A percentile compares a stretch with the other conserved stretches of the same genome.
Evolutionary conservation across 768 basidiomycete genomes (phyloP).

Genomic region (Antrodiella citrinella): DNA sequence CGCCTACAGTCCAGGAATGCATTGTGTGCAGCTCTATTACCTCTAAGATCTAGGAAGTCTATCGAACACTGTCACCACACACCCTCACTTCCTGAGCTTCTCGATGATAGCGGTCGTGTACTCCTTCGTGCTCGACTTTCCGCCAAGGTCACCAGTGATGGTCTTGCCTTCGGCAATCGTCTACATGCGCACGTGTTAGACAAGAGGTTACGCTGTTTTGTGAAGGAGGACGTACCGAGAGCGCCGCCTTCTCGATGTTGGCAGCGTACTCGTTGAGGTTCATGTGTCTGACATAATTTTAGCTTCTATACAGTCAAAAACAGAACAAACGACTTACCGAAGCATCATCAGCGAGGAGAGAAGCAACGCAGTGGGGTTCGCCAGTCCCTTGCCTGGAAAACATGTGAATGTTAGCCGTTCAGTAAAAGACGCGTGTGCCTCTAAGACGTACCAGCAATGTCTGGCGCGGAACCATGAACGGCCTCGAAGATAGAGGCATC

Average conservation of each 20-base stretch:
- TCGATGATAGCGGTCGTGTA: slow-evolving; percentile 84
- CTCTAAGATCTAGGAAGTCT: background rate
- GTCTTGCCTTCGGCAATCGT: slow-evolving; percentile 95
- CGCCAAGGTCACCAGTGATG: slow-evolving; percentile 95
- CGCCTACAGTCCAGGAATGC: too few species aligned
- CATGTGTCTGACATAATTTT: slow-evolving; percentile 68
- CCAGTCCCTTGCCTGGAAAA: slow-evolving; percentile 70
- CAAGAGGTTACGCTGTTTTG: background rate
- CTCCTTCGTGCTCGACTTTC: slow-evolving; percentile 82
- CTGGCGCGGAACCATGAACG: slow-evolving; percentile 98
- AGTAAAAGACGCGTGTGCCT: background rate
- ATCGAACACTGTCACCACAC: background rate
- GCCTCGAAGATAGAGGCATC: slow-evolving; percentile 99
- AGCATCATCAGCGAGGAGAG: slow-evolving; percentile 98
- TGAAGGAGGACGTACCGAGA: slow-evolving; percentile 53
- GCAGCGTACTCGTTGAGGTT: slow-evolving; percentile 72
- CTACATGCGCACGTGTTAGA: slow-evolving; percentile 31
- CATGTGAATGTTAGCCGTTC: slow-evolving; percentile 1
- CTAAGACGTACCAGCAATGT: slow-evolving; percentile 73
- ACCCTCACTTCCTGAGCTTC: slow-evolving; percentile 37
- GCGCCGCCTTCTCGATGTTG: slow-evolving; percentile 87
- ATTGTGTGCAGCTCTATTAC: background rate
- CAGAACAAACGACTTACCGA: slow-evolving; percentile 43
- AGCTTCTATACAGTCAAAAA: slow-evolving; percentile 9
- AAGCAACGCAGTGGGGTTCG: slow-evolving; percentile 98